These are phyloP conservation scores for Bryum argenteum DNA, from an alignment of 225 moss, liverwort and hornwort genomes.

Conservation along the genomic window DNA sequence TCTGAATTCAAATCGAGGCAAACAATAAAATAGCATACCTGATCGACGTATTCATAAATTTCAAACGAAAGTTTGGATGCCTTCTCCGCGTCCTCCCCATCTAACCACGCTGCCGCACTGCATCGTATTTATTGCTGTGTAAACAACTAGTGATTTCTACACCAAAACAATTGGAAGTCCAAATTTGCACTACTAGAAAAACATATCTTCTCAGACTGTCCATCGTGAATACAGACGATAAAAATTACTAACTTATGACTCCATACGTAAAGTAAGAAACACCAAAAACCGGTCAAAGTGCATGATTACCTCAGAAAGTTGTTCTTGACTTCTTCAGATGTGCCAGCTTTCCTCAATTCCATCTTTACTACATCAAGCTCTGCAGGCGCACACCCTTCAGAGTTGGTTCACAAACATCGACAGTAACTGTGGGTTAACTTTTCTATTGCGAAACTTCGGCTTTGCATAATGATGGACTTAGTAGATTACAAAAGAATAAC, in stretches of 20 bases:
- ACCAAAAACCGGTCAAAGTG: too few species aligned
- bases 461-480: background rate
- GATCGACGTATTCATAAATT: conserved; percentile 78
- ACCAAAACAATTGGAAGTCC: background rate
- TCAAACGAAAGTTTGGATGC: conserved; percentile 70
- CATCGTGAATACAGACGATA: too few species aligned
- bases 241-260: too few species aligned
- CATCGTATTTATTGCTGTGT: conserved; percentile 11
- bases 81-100: conserved; percentile 64
- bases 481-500: background rate
- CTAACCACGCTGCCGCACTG: conserved; percentile 88
- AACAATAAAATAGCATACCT: conserved; percentile 45
- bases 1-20: background rate
- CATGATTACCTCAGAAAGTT: conserved; percentile 54
- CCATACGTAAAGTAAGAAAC: too few species aligned
- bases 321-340: conserved; percentile 62
- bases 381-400: conserved; percentile 33
- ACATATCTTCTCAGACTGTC: too few species aligned
- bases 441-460: background rate
- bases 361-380: conserved; percentile 57
- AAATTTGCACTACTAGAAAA: too few species aligned
- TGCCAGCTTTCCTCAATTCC: conserved; percentile 61
- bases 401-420: background rate
- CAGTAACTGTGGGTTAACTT: background rate
- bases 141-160: background rate